Evolutionary conservation across 257 asterid genomes (phyloP), one percentile per base, ranked within the genome.

Genomic region (Gardenia jasminoides): DNA sequence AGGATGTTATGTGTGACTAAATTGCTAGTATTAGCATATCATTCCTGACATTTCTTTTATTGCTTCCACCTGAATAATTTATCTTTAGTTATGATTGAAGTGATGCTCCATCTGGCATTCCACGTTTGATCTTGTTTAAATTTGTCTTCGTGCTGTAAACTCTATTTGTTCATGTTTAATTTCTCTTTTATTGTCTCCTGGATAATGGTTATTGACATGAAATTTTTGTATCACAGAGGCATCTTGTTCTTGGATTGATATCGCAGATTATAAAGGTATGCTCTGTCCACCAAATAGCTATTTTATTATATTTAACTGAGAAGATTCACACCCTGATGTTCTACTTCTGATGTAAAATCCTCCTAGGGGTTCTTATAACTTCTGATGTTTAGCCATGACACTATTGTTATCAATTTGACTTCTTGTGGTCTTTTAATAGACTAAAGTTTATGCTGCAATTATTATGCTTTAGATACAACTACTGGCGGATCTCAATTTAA

Each of bases 251-350:
- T 70, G 99, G 99, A 78, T 85, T 95, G 82, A 93, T 95, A 85
- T 95, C 99, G 72, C 99, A 95, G 83, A 93, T 95, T 74, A 95
- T 95, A 91, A 95, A 95, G 99, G 99, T 95, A 81, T 84, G 65
- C 85, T 26, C 74, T 79, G 36, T 26, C 15, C 43, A 33, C 68
- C 71, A 48, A 50, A 20, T 61, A 12, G 50, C 76, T 19, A n/a
- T 76, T 64, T 56, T 59, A 43, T 67, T 67, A 58, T 19, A 22
- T 76, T 68, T 73, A 48, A 46, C 67, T 68, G 59, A 69, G 66
- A 59, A 16, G 22, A 74, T 20, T 50, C 13, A 39, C 59, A 48
- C 56, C 8, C 7, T 76, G 73, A 31, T 46, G n/a, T 76, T 26
- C 44, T 1, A 44, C 19, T 67, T 58, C 76, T 33, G 16, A 39